These are phyloP conservation scores for Pseudoperonospora humuli DNA, from an alignment of 352 stramenopile genomes.

Conservation along the genomic window DNA sequence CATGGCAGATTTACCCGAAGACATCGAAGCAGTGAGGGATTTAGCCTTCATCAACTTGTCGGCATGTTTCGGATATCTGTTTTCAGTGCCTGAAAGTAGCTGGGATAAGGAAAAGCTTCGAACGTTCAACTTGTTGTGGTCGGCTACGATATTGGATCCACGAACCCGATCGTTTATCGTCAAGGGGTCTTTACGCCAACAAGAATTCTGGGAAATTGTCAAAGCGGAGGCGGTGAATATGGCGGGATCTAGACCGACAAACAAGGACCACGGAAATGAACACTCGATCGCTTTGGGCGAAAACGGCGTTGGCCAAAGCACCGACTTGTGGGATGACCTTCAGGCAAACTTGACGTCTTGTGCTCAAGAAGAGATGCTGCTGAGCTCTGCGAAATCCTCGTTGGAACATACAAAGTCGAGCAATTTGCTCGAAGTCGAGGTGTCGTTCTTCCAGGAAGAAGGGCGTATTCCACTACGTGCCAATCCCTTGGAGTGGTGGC, in stretches of 20 bases:
- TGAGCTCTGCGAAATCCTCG: constrained; percentile 55
- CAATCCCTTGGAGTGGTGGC: constrained; percentile 74
- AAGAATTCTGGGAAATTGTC: constrained; percentile 65
- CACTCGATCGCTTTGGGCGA: constrained; percentile 28
- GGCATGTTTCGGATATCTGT: constrained; percentile 51
- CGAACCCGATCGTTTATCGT: constrained; percentile 71
- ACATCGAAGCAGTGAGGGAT: constrained; percentile 56
- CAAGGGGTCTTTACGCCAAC: constrained; percentile 47
- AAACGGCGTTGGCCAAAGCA: constrained; percentile 14
- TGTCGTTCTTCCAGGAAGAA: constrained; percentile 75
- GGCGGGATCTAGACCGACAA: constrained; percentile 41
- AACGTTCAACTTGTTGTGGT: constrained; percentile 65
- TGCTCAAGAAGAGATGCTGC: constrained; percentile 66
- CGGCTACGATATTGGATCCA: constrained; percentile 59
- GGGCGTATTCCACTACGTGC: constrained; percentile 40
- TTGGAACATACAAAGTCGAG: constrained; percentile 61
- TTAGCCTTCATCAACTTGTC: constrained; percentile 48
- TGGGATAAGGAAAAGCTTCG: constrained; percentile 38
- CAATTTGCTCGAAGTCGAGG: constrained; percentile 72
- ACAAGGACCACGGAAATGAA: constrained; percentile 39
- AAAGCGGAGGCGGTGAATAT: constrained; percentile 52
- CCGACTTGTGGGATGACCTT: constrained; percentile 68
- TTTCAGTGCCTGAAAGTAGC: constrained; percentile 28
- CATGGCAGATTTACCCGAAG: constrained; percentile 37
- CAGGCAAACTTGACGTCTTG: constrained; percentile 65